Percentiles rank a stretch among this genome's conserved stretches.
phyloP scores from a whole-genome alignment of 1,284 basidiomycete genomes.

The Athelia psychrophila region DNA sequence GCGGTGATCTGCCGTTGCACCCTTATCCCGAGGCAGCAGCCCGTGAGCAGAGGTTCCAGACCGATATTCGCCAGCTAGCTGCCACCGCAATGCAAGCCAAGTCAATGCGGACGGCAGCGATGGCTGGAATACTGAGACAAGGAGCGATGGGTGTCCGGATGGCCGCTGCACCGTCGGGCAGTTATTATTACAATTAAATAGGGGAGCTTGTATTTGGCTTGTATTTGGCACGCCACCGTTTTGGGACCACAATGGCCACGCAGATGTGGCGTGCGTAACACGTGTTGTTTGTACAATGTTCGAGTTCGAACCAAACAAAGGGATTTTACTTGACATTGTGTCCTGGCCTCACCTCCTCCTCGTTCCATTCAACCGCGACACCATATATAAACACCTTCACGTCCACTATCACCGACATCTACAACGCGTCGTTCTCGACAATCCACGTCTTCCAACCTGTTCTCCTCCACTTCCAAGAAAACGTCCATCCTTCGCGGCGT shows the following conservation, averaged over 20 bases:
- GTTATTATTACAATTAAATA: not conserved
- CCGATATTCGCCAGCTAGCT: not conserved
- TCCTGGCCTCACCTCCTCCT: not conserved
- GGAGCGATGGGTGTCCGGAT: not conserved
- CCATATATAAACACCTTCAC: not conserved
- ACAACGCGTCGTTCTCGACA: not conserved
- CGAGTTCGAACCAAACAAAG: not conserved
- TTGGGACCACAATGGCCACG: too few species aligned
- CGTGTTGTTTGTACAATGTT: too few species aligned
- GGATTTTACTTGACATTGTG: too few species aligned
- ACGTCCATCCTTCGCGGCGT: constrained; percentile 63
- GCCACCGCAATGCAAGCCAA: not conserved
- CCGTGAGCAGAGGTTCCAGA: not conserved
- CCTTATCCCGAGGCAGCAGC: not conserved
- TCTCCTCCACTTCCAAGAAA: constrained; percentile 31
- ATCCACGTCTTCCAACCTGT: not conserved
- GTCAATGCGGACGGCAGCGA: not conserved
- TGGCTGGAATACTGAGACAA: not conserved
- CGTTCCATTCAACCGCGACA: not conserved
- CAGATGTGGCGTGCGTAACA: too few species aligned
- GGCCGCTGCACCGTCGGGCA: not conserved
- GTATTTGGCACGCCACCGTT: too few species aligned
- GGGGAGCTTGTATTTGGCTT: too few species aligned
- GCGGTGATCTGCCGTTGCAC: not conserved
- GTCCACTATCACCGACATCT: not conserved